Conservation (phyloP, 2,329 filamentous ascomycete genomes). For the Sporothrix brasiliensis region DNA sequence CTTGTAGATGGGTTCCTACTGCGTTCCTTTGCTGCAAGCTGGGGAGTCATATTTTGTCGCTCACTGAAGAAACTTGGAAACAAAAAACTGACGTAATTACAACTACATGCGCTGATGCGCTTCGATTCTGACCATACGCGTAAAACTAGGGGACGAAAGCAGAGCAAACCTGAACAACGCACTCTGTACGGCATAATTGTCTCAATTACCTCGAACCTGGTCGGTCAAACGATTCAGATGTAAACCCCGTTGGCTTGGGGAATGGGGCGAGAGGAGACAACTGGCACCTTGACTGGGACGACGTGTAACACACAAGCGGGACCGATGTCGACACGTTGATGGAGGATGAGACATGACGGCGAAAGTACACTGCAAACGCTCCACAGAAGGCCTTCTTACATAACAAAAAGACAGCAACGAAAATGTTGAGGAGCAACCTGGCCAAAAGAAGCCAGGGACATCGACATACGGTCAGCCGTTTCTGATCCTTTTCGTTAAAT, state of each 20-base stretch:
- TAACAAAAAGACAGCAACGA: not conserved
- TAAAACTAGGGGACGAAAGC: too few relatives aligned
- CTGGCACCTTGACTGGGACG: slow-evolving; percentile 7
- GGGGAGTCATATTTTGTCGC: too few relatives aligned
- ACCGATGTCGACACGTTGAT: not conserved
- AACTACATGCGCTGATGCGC: too few relatives aligned
- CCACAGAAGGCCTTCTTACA: slow-evolving; percentile 14
- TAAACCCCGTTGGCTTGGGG: slow-evolving; percentile 3
- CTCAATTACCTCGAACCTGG: not conserved
- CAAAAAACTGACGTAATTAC: too few relatives aligned
- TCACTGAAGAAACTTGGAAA: too few relatives aligned
- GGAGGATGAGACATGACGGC: not conserved
- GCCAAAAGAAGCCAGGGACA: not conserved
- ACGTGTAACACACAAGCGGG: slow-evolving; percentile 4
- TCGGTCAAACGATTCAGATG: slow-evolving; percentile 12
- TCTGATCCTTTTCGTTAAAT: slow-evolving; percentile 14
- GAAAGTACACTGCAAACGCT: not conserved
- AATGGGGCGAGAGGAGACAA: not conserved
- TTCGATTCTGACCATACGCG: too few relatives aligned
- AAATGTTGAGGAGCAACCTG: not conserved
- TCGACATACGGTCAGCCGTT: not conserved
- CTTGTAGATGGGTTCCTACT: too few relatives aligned
- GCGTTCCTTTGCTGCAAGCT: too few relatives aligned
- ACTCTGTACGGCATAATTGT: not conserved
- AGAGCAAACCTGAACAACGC: too few relatives aligned